Evolutionary conservation across 1,139 yeast genomes (phyloP).

Genomic region (Geotrichum macrosporum): DNA sequence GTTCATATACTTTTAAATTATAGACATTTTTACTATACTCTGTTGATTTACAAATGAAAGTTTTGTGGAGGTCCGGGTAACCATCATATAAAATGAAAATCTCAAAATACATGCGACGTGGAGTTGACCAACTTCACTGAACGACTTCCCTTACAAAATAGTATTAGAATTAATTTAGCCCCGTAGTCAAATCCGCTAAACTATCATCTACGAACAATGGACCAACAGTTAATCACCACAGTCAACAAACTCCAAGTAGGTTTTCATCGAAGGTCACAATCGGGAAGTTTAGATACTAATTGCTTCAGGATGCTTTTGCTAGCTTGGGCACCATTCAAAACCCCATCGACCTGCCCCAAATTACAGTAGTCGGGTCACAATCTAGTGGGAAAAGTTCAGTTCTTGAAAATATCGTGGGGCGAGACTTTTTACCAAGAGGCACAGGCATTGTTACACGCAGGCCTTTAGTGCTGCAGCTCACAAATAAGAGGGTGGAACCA

Average conservation of each 20-base stretch:
- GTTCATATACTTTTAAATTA: too few species aligned
- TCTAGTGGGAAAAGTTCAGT: constrained; percentile 93
- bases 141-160: neutral
- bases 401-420: constrained; percentile 87
- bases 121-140: too few species aligned
- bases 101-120: too few species aligned
- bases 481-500: constrained; percentile 53
- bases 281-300: constrained; percentile 43
- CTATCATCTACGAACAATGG: constrained; percentile 48
- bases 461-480: constrained; percentile 78
- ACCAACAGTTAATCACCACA: constrained; percentile 81
- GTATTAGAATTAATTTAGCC: neutral
- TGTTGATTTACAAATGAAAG: too few species aligned
- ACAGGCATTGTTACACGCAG: constrained; percentile 95
- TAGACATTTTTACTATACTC: too few species aligned
- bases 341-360: constrained; percentile 78
- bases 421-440: constrained; percentile 93
- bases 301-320: constrained; percentile 83
- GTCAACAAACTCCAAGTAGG: constrained; percentile 66
- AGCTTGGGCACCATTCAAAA: constrained; percentile 64
- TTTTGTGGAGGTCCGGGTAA: too few species aligned
- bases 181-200: neutral
- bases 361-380: constrained; percentile 94
- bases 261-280: too few species aligned
- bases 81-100: too few species aligned